Evolutionary conservation across 257 asterid species (phyloP).

Genomic region (Anisodus tanguticus): DNA sequence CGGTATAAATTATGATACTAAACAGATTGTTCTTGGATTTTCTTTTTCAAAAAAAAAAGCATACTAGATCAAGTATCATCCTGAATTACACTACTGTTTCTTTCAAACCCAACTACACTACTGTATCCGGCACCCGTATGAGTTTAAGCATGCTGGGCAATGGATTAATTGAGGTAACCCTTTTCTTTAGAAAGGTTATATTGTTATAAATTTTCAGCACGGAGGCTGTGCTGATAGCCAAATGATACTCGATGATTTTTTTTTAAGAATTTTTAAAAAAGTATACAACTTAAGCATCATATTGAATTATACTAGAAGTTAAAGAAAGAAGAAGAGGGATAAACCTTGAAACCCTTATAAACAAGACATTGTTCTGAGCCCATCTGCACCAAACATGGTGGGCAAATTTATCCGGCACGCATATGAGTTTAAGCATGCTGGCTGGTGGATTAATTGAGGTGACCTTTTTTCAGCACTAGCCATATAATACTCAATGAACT

Average conservation of each 20-base stretch:
- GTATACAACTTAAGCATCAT: not conserved
- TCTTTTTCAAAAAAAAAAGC: not conserved
- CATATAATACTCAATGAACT: not conserved
- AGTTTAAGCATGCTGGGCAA: not conserved
- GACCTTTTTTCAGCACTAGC: not conserved
- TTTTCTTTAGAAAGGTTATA: not conserved
- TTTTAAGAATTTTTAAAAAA: not conserved
- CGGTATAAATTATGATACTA: not conserved
- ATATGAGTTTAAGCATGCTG: not conserved
- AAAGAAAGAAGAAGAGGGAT: not conserved
- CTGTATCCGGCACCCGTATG: not conserved
- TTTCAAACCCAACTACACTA: conserved; percentile 12
- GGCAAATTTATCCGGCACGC: not conserved
- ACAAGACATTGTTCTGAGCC: conserved; percentile 45
- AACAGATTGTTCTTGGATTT: not conserved
- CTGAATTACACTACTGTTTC: not conserved
- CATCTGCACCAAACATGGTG: not conserved
- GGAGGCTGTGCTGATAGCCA: no score
- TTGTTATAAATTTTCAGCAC: not conserved
- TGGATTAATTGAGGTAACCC: conserved; percentile 1
- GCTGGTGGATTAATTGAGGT: not conserved
- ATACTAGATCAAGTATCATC: not conserved
- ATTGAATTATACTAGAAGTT: not conserved
- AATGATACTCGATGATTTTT: not conserved
- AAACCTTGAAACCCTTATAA: conserved; percentile 85